Percentiles rank a stretch among this genome's conserved stretches.
Evolutionary conservation across 805 yeast genomes (phyloP).

Genomic region (Saturnispora kantuleensis): DNA sequence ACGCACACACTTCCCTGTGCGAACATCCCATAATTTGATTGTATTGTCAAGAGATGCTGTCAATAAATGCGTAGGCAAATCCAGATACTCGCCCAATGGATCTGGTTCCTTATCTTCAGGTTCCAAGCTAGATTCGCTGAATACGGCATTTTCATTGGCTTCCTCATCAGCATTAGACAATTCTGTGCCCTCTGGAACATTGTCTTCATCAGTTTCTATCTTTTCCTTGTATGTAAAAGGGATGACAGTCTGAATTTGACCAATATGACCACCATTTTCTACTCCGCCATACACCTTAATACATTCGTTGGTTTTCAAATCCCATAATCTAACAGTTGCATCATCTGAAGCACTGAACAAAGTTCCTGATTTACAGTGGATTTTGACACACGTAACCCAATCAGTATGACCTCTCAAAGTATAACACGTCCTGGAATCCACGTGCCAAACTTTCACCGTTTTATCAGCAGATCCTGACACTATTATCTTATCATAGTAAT

Average conservation of each 20-base stretch:
- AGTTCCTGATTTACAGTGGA: constrained; percentile 69
- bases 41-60: constrained; percentile 90
- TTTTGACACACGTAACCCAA: constrained; percentile 84
- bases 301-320: constrained; percentile 69
- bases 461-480: constrained; percentile 91
- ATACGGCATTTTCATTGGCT: constrained; percentile 10
- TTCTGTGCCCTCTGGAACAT: constrained; percentile 13
- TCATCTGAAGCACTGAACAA: constrained; percentile 88
- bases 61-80: constrained; percentile 71
- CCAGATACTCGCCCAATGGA: constrained; percentile 18
- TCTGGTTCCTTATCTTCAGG: constrained; percentile 16
- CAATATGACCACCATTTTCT: constrained; percentile 75
- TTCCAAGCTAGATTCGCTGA: constrained; percentile 10
- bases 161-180: constrained; percentile 34
- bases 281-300: constrained; percentile 69
- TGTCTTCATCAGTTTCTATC: constrained; percentile 27
- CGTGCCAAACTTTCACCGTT: constrained; percentile 94
- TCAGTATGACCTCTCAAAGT: constrained; percentile 90
- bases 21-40: constrained; percentile 84
- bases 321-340: constrained; percentile 92
- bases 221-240: constrained; percentile 69
- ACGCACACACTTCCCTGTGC: constrained; percentile 77
- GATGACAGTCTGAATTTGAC: constrained; percentile 87
- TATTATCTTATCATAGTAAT: constrained; percentile 67
- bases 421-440: constrained; percentile 83